phyloP scores from a whole-genome alignment of 768 basidiomycete species.

The Phanerochaete carnosa region DNA sequence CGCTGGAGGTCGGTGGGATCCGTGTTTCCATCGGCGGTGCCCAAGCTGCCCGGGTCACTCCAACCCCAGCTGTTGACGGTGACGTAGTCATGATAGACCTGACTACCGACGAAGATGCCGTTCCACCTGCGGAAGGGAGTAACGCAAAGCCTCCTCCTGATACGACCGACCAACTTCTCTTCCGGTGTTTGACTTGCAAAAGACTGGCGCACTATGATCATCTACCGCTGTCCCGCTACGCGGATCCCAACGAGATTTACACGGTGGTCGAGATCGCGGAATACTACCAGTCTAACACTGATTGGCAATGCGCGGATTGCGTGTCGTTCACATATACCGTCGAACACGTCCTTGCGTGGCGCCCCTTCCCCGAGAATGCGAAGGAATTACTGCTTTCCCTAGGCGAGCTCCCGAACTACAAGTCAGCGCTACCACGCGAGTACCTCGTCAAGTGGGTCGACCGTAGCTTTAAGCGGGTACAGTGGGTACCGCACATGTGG shows the following conservation, averaged over 20 bases:
- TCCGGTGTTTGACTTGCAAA: constrained; percentile 82
- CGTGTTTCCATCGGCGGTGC: neutral
- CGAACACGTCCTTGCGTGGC: constrained; percentile 91
- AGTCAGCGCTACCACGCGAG: constrained; percentile 71
- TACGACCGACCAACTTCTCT: constrained; percentile 49
- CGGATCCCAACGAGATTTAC: constrained; percentile 33
- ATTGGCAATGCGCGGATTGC: constrained; percentile 80
- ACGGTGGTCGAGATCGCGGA: constrained; percentile 44
- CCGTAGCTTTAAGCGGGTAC: constrained; percentile 70
- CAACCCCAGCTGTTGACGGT: neutral
- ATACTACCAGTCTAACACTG: constrained; percentile 52
- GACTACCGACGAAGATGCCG: neutral
- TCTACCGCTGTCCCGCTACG: constrained; percentile 39
- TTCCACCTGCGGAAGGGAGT: neutral
- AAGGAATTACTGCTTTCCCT: constrained; percentile 43
- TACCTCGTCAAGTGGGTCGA: constrained; percentile 90
- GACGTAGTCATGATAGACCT: constrained; percentile 38
- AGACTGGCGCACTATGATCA: constrained; percentile 81
- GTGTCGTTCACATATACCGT: constrained; percentile 62
- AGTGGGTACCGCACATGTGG: constrained; percentile 96
- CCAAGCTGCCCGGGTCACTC: constrained; percentile 1
- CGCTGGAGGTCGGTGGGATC: constrained; percentile 42
- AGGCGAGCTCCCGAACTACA: constrained; percentile 47
- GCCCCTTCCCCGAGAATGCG: constrained; percentile 70
- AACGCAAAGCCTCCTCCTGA: constrained; percentile 12